Conservation (phyloP, 2,329 filamentous ascomycete genomes). For the Beauveria sp. region DNA sequence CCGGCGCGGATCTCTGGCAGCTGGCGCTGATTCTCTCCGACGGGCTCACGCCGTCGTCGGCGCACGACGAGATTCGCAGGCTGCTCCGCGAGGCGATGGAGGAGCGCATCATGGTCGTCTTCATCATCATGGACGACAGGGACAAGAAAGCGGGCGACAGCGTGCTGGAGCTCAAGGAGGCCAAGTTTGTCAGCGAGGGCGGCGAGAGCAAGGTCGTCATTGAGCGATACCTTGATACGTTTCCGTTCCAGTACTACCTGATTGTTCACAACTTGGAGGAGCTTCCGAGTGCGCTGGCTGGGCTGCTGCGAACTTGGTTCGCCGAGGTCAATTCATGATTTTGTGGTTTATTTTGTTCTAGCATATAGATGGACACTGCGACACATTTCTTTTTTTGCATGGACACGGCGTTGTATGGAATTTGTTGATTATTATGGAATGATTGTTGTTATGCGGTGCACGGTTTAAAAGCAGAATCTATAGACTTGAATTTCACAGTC, state of each 20-base stretch:
- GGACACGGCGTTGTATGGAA: constrained; percentile 5
- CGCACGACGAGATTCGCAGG: constrained; percentile 74
- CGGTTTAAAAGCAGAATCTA: background rate
- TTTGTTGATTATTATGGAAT: background rate
- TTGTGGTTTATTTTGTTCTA: background rate
- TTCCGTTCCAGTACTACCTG: constrained; percentile 95
- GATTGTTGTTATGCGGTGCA: background rate
- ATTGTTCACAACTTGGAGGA: constrained; percentile 90
- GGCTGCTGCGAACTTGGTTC: constrained; percentile 93
- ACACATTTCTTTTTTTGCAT: background rate
- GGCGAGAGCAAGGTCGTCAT: constrained; percentile 65
- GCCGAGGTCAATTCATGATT: constrained; percentile 51
- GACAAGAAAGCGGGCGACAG: constrained; percentile 45
- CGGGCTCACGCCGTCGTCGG: constrained; percentile 73
- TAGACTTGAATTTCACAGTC: background rate
- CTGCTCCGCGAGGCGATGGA: constrained; percentile 83
- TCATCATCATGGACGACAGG: constrained; percentile 81
- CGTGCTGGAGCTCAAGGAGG: constrained; percentile 84
- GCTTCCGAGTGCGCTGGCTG: constrained; percentile 79
- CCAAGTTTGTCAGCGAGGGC: constrained; percentile 66
- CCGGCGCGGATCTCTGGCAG: constrained; percentile 78
- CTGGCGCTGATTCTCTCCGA: constrained; percentile 89
- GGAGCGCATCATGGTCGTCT: constrained; percentile 95
- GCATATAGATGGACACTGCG: constrained; percentile 1
- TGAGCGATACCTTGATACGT: constrained; percentile 86